Evolutionary conservation across 192 early-diverging fungal genomes (phyloP), one percentile per base, ranked within the genome.

Genomic region (Coemansia sp.): DNA sequence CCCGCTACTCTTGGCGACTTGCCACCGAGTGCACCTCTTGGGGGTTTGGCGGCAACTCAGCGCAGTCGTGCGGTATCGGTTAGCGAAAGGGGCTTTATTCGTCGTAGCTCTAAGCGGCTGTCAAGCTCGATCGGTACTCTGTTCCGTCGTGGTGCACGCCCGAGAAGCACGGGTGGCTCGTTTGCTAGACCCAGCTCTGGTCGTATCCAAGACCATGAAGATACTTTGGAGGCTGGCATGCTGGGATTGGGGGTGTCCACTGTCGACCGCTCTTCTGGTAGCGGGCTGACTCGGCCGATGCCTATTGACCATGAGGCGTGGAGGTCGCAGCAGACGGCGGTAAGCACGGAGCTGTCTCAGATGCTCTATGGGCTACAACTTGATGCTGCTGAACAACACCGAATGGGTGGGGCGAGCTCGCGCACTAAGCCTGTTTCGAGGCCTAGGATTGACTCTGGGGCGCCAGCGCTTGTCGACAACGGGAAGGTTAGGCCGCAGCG

Each of bases 71-170:
- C 79, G 0, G 64, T 50, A 4, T 81, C 79, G 8, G 23, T 67
- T 10, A 57, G 70, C 40, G 80, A 74, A 2, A 69, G 68, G 3
- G 52, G 59, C 38, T 47, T 77, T 64, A 10, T 77, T 37, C 63
- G 66, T 16, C 79, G 79, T 42, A 63, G 47, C n/a, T 81, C 79
- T 11, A 81, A 73, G 61, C 70, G 71, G 33, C 42, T 76, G 4
- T 76, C 79, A 1, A 30, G 61, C 28, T 70, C 79, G 8, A 63
- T 81, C 32, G 68, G 75, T 7, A 60, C 63, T 35, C 44, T 77
- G 43, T 62, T 77, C 32, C 62, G 75, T 10, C 70, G 79, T 13
- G 66, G 64, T 10, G 19, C 39, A 10, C 35, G 59, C 38, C 30
- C 59, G 9, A 61, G 59, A 37, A 61, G 59, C 38, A 61, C 59